Evolutionary conservation across 148 eudicot species (phyloP), one percentile per base, ranked within the genome.

Genomic region (Limonium bicolor): DNA sequence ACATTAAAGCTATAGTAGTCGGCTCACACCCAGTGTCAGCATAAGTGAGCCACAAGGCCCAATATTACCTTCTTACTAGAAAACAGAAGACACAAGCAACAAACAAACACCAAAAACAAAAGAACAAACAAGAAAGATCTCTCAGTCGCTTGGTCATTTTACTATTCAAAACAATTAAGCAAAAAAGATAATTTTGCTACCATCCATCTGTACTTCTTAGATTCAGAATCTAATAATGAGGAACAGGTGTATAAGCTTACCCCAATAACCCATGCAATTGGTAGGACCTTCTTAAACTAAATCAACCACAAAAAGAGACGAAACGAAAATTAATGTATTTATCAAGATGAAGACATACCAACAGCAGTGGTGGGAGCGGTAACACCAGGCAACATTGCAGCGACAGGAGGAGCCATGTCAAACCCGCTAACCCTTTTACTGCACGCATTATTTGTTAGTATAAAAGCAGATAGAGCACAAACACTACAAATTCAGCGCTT

Each of bases 11-110:
- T 78, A 90, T 77, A 80, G 93, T 76, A 68, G 95, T 82, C 81
- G 72, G 87, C 88, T 90, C 99, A 90, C 88, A 61, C 85, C 97
- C 87, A 78, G 71, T 81, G 88, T 80, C 12, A 92, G 75, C 81
- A 94, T 84, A 65, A 78, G 86, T 78, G 82, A 84, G 93, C 78
- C 93, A 73, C 78, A 76, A 68, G 67, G 90, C 86, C 95, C 94
- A 77, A 78, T 71, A 71, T 73, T 69, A 84, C 85, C 95, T 92
- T 92, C 94, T 78, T 69, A 81, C 68, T 68, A 76, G 76, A 74
- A 71, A 65, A 73, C 50, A 78, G 46, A 75, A 74, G 85, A 85
- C 94, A 84, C 69, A 75, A 72, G 77, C 77, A 77, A 77, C 76
- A 92, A 76, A 69, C 71, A 80, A 92, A 85, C 94, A 85, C 77